Percentiles rank a stretch among this genome's conserved stretches.
Evolutionary conservation across 2,329 filamentous ascomycete species (phyloP).

Genomic region (Mariannaea sp.): DNA sequence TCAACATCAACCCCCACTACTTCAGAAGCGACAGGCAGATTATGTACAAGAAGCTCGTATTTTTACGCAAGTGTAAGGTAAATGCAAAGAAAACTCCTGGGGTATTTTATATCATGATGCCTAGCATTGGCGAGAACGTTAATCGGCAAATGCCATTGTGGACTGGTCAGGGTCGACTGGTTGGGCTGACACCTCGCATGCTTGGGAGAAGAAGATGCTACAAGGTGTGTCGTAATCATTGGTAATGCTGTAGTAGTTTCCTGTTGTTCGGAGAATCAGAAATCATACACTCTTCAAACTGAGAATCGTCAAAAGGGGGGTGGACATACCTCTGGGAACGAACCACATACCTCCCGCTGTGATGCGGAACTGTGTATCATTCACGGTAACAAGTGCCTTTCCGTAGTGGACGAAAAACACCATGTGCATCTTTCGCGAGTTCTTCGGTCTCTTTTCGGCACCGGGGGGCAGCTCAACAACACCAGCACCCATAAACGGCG

Average conservation of each 20-base stretch:
- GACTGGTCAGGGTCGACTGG: constrained; percentile 33
- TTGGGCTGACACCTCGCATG: constrained; percentile 61
- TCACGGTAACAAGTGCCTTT: constrained; percentile 78
- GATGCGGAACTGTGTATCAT: constrained; percentile 78
- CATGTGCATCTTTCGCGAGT: constrained; percentile 95
- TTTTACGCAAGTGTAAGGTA: neutral
- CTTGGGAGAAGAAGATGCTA: constrained; percentile 91
- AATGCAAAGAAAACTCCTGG: neutral
- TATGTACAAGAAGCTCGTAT: constrained; percentile 13
- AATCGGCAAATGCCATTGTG: constrained; percentile 22
- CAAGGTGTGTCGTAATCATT: constrained; percentile 77
- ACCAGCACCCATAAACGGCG: constrained; percentile 86
- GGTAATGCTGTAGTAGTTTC: constrained; percentile 89
- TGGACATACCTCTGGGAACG: constrained; percentile 78
- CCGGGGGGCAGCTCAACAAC: constrained; percentile 86
- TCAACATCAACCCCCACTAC: constrained; percentile 8
- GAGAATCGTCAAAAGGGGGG: too few species aligned
- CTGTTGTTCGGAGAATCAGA: constrained; percentile 52
- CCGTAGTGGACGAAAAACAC: constrained; percentile 89
- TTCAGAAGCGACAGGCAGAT: neutral
- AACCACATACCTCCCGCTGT: constrained; percentile 90
- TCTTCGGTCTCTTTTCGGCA: constrained; percentile 86
- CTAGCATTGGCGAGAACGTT: neutral
- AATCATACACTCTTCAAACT: neutral
- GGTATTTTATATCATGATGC: neutral